A percentile compares a stretch with the other conserved stretches of the same genome.
These are phyloP conservation scores for Vachellia pachyceras DNA, from an alignment of 306 rosid species.

Conservation along the genomic window DNA sequence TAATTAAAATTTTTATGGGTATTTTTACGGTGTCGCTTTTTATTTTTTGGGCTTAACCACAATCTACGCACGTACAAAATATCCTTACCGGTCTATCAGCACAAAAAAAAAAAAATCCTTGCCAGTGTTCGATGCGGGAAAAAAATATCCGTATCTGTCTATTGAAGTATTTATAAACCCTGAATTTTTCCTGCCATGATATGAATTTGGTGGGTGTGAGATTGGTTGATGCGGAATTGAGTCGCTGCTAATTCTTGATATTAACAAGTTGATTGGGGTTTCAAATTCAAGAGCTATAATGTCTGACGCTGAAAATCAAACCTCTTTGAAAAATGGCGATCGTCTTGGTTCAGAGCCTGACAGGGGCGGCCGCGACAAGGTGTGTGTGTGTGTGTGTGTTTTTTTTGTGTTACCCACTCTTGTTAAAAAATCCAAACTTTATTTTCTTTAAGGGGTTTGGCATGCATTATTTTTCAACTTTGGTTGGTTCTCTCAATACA, in stretches of 20 bases:
- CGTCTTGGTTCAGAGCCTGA: conserved; percentile 44
- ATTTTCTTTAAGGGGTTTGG: not conserved
- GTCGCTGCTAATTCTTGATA: conserved; percentile 2
- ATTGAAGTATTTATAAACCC: not conserved
- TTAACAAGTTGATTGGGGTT: conserved; percentile 17
- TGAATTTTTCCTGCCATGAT: not conserved
- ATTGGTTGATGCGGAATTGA: not conserved
- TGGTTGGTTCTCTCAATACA: not conserved
- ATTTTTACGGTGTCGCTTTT: too few species aligned
- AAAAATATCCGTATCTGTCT: not conserved
- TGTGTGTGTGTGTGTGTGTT: too few species aligned
- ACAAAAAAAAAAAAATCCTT: too few species aligned
- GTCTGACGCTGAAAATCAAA: conserved; percentile 60
- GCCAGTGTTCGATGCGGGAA: too few species aligned
- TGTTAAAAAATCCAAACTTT: not conserved
- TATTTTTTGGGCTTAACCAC: too few species aligned
- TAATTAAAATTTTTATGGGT: too few species aligned
- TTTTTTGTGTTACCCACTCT: too few species aligned
- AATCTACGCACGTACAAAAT: too few species aligned
- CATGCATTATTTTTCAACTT: not conserved
- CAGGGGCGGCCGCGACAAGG: conserved; percentile 35
- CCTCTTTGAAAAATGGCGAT: conserved; percentile 16
- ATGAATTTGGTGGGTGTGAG: not conserved
- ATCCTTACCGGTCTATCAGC: too few species aligned
- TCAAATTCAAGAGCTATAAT: conserved; percentile 48